Evolutionary conservation across 2,329 filamentous ascomycete species (phyloP).

Genomic region (Ascochyta pisi): DNA sequence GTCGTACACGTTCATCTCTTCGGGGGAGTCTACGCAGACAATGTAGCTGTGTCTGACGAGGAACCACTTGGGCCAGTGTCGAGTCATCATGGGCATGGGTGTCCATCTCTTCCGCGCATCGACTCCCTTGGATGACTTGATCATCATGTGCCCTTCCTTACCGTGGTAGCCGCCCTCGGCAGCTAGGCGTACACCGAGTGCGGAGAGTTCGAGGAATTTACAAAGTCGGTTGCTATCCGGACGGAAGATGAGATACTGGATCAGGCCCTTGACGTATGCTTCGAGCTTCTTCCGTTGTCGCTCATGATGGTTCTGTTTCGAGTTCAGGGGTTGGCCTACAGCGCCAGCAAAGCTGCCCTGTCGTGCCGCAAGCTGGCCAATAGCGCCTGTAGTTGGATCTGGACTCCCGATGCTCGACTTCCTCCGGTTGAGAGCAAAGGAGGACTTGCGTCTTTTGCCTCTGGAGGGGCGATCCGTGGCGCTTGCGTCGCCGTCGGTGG

Average conservation of each 20-base stretch:
- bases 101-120: slow-evolving; percentile 84
- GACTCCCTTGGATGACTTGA: slow-evolving; percentile 87
- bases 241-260: slow-evolving; percentile 95
- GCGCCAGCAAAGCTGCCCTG: slow-evolving; percentile 52
- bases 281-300: slow-evolving; percentile 84
- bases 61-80: slow-evolving; percentile 96
- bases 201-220: slow-evolving; percentile 94
- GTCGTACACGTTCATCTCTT: slow-evolving; percentile 98
- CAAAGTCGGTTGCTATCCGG: slow-evolving; percentile 95
- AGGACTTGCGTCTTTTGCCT: slow-evolving; percentile 61
- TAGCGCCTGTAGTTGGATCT: slow-evolving; percentile 32
- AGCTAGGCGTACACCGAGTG: slow-evolving; percentile 88
- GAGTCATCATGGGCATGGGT: slow-evolving; percentile 77
- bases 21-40: slow-evolving; percentile 96
- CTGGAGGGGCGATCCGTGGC: slow-evolving; percentile 68
- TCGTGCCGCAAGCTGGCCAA: slow-evolving; percentile 34
- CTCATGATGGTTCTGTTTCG: slow-evolving; percentile 72
- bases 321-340: slow-evolving; percentile 45
- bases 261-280: slow-evolving; percentile 89
- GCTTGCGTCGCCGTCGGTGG: slow-evolving; percentile 70
- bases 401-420: slow-evolving; percentile 61
- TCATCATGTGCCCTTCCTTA: slow-evolving; percentile 93
- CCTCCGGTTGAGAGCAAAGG: slow-evolving; percentile 64
- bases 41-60: slow-evolving; percentile 97
- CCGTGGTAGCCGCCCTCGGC: slow-evolving; percentile 97